Evolutionary conservation across 176 grass and related monocot genomes (phyloP).

Genomic region (Cenchrus americanus): DNA sequence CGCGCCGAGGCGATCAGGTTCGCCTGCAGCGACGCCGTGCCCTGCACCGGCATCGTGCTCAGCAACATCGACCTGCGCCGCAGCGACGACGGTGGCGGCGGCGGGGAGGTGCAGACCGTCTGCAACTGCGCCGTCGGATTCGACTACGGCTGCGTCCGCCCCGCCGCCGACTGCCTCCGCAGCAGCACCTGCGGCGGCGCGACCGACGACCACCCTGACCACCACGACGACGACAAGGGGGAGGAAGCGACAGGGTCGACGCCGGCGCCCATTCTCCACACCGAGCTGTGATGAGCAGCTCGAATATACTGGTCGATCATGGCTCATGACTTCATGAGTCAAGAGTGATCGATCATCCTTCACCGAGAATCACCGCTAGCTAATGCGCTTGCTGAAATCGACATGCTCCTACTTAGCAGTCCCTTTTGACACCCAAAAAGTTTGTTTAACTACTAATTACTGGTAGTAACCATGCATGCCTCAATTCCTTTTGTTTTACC

Average conservation of each 20-base stretch:
- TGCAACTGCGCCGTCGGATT: slow-evolving; percentile 85
- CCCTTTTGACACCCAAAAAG: background rate
- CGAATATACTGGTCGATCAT: background rate
- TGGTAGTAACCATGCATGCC: background rate
- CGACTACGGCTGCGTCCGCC: slow-evolving; percentile 58
- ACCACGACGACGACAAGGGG: background rate
- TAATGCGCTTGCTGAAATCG: background rate
- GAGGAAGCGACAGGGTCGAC: background rate
- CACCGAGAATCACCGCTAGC: background rate
- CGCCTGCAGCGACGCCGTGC: slow-evolving; percentile 84
- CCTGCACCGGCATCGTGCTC: slow-evolving; percentile 77
- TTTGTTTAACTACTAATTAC: background rate
- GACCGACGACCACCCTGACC: background rate
- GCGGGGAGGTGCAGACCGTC: slow-evolving; percentile 54
- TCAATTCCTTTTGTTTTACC: background rate
- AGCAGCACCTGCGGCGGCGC: slow-evolving; percentile 47
- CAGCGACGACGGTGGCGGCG: slow-evolving; percentile 38
- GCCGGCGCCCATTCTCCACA: slow-evolving; percentile 7
- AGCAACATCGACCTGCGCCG: slow-evolving; percentile 65
- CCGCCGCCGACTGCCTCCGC: slow-evolving; percentile 77
- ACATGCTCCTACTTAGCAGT: background rate
- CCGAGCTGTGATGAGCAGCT: slow-evolving; percentile 36
- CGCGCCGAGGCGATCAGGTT: slow-evolving; percentile 65
- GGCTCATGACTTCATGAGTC: too few species aligned
- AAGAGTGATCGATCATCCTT: background rate